phyloP scores from a whole-genome alignment of 2,329 filamentous ascomycete species.

The Cyphellophora attinorum region DNA sequence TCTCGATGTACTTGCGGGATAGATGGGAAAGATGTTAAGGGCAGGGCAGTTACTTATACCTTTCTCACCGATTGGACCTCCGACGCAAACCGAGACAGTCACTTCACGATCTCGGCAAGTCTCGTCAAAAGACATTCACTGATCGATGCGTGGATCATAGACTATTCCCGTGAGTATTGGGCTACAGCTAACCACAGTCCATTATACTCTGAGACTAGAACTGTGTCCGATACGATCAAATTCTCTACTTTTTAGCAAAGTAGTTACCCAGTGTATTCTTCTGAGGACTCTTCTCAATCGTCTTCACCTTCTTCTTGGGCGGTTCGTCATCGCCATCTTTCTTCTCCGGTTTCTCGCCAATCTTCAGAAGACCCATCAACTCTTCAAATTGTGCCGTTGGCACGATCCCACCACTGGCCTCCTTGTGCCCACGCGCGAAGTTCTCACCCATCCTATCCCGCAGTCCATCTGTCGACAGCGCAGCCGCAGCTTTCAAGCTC shows the following conservation, averaged over 20 bases:
- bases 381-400: constrained; percentile 54
- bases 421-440: constrained; percentile 58
- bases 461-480: constrained; percentile 28
- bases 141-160: too few relatives aligned
- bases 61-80: too few relatives aligned
- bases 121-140: too few relatives aligned
- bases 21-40: too few relatives aligned
- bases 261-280: constrained; percentile 48
- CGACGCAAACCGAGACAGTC: too few relatives aligned
- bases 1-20: too few relatives aligned
- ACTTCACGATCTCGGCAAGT: too few relatives aligned
- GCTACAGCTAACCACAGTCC: too few relatives aligned
- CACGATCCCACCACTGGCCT: constrained; percentile 58
- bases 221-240: too few relatives aligned
- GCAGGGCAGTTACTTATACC: too few relatives aligned
- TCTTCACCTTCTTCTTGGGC: constrained; percentile 25
- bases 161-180: too few relatives aligned
- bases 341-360: constrained; percentile 45
- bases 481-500: constrained; percentile 44
- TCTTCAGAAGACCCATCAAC: constrained; percentile 47
- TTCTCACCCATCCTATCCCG: constrained; percentile 48
- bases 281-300: constrained; percentile 28
- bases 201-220: too few relatives aligned
- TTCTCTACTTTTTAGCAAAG: constrained; percentile 38
- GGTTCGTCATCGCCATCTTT: constrained; percentile 24